Conservation (phyloP, 345 rosid genomes). For the Populus deltoides region DNA sequence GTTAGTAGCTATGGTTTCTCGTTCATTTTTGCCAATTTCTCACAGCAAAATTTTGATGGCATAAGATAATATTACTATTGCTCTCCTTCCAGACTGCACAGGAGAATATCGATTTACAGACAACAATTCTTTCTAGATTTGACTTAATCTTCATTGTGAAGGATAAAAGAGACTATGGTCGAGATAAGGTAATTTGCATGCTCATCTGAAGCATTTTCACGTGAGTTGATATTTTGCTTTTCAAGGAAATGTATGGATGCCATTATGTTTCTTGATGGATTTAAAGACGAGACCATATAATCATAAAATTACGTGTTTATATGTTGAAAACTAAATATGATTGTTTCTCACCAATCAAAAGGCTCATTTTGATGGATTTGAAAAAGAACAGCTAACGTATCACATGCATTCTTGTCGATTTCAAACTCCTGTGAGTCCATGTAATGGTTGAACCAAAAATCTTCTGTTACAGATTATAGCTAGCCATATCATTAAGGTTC, state of each 20-base stretch:
- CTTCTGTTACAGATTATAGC: conserved; percentile 67
- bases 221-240: background rate
- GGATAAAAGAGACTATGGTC: conserved; percentile 76
- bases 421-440: background rate
- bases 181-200: conserved; percentile 68
- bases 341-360: background rate
- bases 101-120: conserved; percentile 93
- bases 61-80: conserved; percentile 5
- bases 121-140: conserved; percentile 94
- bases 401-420: background rate
- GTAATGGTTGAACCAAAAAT: background rate
- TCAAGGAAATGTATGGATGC: background rate
- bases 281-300: background rate
- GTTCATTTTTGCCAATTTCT: conserved; percentile 6
- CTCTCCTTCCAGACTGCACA: conserved; percentile 67
- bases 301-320: background rate
- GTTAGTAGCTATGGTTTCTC: conserved; percentile 30
- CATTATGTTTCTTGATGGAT: background rate
- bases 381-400: background rate
- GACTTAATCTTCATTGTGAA: conserved; percentile 94
- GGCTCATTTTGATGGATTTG: background rate
- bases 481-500: conserved; percentile 86
- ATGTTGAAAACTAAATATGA: background rate
- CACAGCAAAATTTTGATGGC: background rate
- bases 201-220: background rate